Percentiles rank a stretch among this genome's conserved stretches.
Conservation (phyloP, 768 basidiomycete genomes). For the Lepiota subincarnata region DNA sequence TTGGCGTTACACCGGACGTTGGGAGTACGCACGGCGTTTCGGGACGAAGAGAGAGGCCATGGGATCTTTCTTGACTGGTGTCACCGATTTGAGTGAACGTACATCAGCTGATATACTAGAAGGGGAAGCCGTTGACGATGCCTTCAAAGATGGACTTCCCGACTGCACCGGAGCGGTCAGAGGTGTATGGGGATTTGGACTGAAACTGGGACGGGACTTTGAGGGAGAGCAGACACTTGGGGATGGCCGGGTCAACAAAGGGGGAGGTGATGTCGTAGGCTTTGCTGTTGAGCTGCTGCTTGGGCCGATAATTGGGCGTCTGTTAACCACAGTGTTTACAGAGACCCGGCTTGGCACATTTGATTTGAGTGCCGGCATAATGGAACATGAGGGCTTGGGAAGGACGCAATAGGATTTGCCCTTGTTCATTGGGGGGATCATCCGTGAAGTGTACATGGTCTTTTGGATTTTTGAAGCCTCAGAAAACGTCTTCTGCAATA, state of each 20-base stretch:
- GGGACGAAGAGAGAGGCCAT: constrained; percentile 67
- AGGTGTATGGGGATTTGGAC: background rate
- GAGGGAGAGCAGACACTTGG: constrained; percentile 6
- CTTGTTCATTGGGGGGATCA: constrained; percentile 50
- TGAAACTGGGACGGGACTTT: background rate
- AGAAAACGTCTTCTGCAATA: constrained; percentile 73
- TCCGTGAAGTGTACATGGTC: constrained; percentile 50
- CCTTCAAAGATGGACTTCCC: background rate
- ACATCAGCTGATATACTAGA: constrained; percentile 20
- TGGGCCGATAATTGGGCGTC: constrained; percentile 25
- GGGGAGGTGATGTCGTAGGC: constrained; percentile 8
- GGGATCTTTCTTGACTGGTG: constrained; percentile 55
- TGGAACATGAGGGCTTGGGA: constrained; percentile 30
- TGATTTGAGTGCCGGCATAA: constrained; percentile 31
- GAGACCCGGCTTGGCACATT: constrained; percentile 39
- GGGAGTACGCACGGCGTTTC: constrained; percentile 64
- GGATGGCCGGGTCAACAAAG: constrained; percentile 12
- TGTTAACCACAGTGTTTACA: constrained; percentile 45
- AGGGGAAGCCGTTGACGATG: constrained; percentile 12
- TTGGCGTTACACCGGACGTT: constrained; percentile 35
- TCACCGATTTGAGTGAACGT: constrained; percentile 32
- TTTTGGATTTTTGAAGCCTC: constrained; percentile 68
- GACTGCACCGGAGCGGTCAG: background rate
- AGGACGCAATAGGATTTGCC: constrained; percentile 42
- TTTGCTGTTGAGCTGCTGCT: constrained; percentile 13